Evolutionary conservation across 108 stramenopile genomes (phyloP).

Genomic region (Nitzschia sp.): DNA sequence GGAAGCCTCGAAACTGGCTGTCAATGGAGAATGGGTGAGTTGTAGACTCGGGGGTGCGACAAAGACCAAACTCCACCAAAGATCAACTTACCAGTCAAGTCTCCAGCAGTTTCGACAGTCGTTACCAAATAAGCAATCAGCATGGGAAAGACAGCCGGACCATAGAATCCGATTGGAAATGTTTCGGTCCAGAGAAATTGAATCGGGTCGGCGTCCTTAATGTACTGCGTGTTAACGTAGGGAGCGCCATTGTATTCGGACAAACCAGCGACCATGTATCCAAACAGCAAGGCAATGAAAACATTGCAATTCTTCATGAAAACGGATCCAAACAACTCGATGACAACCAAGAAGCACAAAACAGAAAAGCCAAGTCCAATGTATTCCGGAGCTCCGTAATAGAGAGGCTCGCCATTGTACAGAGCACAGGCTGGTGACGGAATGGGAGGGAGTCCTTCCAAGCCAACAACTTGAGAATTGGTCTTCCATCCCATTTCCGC

Average conservation of each 20-base stretch:
- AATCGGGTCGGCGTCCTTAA: constrained; percentile 25
- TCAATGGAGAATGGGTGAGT: background rate
- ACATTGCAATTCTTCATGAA: constrained; percentile 76
- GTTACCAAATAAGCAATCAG: constrained; percentile 69
- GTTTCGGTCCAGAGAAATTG: constrained; percentile 54
- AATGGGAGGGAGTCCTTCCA: constrained; percentile 25
- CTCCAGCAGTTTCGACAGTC: constrained; percentile 75
- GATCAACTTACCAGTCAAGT: constrained; percentile 38
- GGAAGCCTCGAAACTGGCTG: constrained; percentile 63
- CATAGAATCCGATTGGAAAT: constrained; percentile 53
- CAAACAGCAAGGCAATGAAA: constrained; percentile 55
- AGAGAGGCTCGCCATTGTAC: constrained; percentile 36
- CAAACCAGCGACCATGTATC: constrained; percentile 47
- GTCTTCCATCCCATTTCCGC: constrained; percentile 77
- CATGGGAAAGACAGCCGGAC: constrained; percentile 52
- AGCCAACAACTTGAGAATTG: constrained; percentile 38
- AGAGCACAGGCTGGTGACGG: constrained; percentile 48
- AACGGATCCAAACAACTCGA: constrained; percentile 55
- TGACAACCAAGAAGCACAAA: constrained; percentile 49
- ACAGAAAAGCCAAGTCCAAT: constrained; percentile 66
- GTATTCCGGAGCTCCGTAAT: constrained; percentile 62
- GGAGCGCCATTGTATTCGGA: constrained; percentile 23
- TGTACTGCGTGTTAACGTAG: constrained; percentile 22
- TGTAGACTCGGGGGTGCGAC: too few species aligned
- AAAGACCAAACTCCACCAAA: background rate